A percentile compares a stretch with the other conserved stretches of the same genome.
These are phyloP conservation scores for Mucor mucedo DNA, from an alignment of 371 early-diverging fungal genomes.

Conservation along the genomic window DNA sequence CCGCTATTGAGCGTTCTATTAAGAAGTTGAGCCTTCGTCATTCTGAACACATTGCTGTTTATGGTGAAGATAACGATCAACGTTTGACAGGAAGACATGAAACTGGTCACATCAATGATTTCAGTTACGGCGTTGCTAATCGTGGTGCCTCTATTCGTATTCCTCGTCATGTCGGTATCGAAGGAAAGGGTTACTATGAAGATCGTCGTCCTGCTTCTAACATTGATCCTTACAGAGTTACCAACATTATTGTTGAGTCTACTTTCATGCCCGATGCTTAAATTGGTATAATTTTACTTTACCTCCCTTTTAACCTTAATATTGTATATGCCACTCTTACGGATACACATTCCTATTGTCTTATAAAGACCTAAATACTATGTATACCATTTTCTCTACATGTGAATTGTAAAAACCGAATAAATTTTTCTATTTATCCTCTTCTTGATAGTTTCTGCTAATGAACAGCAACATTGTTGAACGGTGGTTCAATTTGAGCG, in stretches of 20 bases:
- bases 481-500: too few species aligned
- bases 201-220: slow-evolving; percentile 71
- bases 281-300: background rate
- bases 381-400: too few species aligned
- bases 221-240: slow-evolving; percentile 69
- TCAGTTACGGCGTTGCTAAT: slow-evolving; percentile 67
- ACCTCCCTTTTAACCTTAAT: too few species aligned
- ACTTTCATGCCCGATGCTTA: slow-evolving; percentile 35
- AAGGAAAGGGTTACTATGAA: slow-evolving; percentile 67
- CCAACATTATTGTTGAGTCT: slow-evolving; percentile 60
- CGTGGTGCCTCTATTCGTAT: slow-evolving; percentile 74
- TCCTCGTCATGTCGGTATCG: slow-evolving; percentile 64
- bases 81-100: slow-evolving; percentile 67
- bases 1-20: slow-evolving; percentile 61
- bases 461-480: too few species aligned
- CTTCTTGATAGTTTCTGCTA: too few species aligned
- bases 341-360: too few species aligned
- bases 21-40: slow-evolving; percentile 58
- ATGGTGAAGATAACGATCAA: slow-evolving; percentile 69
- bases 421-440: too few species aligned
- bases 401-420: too few species aligned
- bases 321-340: too few species aligned
- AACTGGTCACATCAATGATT: slow-evolving; percentile 63
- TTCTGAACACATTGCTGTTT: slow-evolving; percentile 65
- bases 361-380: too few species aligned